Conservation (phyloP, 495 filamentous ascomycete species). For the Aspergillus saccharolyticus region DNA sequence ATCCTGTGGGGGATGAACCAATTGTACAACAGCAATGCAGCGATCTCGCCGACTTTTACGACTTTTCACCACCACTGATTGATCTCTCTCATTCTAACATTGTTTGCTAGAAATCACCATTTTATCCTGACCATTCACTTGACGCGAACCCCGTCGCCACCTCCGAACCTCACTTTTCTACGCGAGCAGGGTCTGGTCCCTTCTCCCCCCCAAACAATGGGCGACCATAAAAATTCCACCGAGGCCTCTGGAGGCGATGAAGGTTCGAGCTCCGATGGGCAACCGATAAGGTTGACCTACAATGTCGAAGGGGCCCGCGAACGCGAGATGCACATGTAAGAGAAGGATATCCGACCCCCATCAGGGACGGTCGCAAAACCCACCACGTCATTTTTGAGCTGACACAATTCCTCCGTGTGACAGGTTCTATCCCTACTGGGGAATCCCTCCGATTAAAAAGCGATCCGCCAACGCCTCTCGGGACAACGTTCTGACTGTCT, state of each 20-base stretch:
- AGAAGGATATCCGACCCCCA: not conserved
- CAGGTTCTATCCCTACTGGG: conserved; percentile 12
- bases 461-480: conserved; percentile 2
- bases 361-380: not conserved
- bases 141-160: not conserved
- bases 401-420: not conserved
- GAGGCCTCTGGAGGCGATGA: not conserved
- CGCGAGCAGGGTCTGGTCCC: not conserved
- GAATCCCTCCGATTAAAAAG: conserved; percentile 1
- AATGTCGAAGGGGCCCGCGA: conserved; percentile 11
- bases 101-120: not conserved
- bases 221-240: not conserved
- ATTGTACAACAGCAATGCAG: not conserved
- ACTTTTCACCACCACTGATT: not conserved
- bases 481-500: conserved; percentile 9
- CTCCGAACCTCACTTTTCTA: not conserved
- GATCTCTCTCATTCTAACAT: not conserved
- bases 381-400: not conserved
- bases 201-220: not conserved
- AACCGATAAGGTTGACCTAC: not conserved
- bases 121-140: not conserved
- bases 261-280: not conserved
- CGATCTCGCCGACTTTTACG: not conserved
- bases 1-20: not conserved
- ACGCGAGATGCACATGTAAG: conserved; percentile 10